phyloP scores from a whole-genome alignment of 345 rosid genomes.

The Pugionium dolabratum region DNA sequence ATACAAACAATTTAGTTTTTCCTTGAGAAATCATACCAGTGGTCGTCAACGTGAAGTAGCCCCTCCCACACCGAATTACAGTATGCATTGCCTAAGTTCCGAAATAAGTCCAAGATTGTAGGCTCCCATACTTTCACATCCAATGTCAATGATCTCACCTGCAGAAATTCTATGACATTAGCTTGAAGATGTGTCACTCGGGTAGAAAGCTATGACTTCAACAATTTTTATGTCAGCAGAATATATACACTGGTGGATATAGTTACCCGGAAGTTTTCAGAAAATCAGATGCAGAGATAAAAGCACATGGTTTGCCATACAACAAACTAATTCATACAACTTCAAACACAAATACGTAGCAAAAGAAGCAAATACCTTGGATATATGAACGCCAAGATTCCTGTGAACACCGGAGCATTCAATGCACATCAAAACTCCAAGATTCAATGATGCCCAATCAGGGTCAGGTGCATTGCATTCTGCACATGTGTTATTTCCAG shows the following conservation, averaged over 20 bases:
- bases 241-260: neutral
- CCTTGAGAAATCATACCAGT: constrained; percentile 49
- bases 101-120: constrained; percentile 72
- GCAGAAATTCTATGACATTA: constrained; percentile 33
- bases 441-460: constrained; percentile 95
- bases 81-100: constrained; percentile 69
- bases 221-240: constrained; percentile 24
- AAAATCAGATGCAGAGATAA: too few relatives aligned
- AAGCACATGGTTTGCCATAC: too few relatives aligned
- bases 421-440: constrained; percentile 82
- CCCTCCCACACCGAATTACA: constrained; percentile 93
- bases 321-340: too few relatives aligned
- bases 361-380: constrained; percentile 55
- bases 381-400: constrained; percentile 92
- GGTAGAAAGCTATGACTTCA: constrained; percentile 8
- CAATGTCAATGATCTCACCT: constrained; percentile 85
- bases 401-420: constrained; percentile 96
- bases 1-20: neutral
- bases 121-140: constrained; percentile 98
- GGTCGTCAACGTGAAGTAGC: constrained; percentile 46
- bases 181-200: constrained; percentile 12
- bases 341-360: too few relatives aligned
- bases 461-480: constrained; percentile 82
- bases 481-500: constrained; percentile 86
- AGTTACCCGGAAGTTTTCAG: too few relatives aligned